A percentile compares a stretch with the other conserved stretches of the same genome.
Evolutionary conservation across 148 eudicot genomes (phyloP).

Genomic region (Chenopodium quinoa): DNA sequence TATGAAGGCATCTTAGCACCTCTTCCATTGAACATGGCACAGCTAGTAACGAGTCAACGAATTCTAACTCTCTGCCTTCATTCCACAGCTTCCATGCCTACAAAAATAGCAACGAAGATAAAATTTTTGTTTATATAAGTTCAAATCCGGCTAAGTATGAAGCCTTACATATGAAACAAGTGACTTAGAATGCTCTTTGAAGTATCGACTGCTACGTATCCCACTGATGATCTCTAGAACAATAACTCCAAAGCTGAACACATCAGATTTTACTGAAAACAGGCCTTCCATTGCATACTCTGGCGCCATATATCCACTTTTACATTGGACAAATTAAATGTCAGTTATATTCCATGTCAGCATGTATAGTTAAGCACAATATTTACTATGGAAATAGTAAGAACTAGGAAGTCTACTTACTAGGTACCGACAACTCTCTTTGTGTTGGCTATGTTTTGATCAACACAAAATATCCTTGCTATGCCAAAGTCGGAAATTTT

Average conservation of each 20-base stretch:
- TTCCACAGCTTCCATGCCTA: conserved; percentile 27
- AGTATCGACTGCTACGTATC: not conserved
- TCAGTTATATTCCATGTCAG: not conserved
- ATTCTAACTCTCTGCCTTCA: conserved; percentile 11
- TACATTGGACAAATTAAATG: not conserved
- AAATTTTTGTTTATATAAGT: too few relatives aligned
- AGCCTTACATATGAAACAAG: not conserved
- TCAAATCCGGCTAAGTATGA: not conserved
- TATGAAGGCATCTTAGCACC: conserved; percentile 27
- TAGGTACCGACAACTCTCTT: conserved; percentile 27
- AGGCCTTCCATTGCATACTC: conserved; percentile 26
- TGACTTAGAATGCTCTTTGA: not conserved
- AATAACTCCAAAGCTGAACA: conserved; percentile 25
- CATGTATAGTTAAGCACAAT: not conserved
- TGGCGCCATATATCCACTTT: conserved; percentile 28
- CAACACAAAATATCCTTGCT: conserved; percentile 12
- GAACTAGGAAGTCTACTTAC: conserved; percentile 11
- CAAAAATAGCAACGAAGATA: not conserved
- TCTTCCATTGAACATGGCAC: conserved; percentile 22
- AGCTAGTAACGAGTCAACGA: conserved; percentile 20
- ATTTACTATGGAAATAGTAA: not conserved
- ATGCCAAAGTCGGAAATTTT: conserved; percentile 26
- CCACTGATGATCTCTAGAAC: conserved; percentile 24
- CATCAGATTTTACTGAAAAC: conserved; percentile 25
- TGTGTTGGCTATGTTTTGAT: conserved; percentile 11